Base-by-base conservation (phyloP, 352 stramenopile genomes). In the Plasmopara viticola region DNA sequence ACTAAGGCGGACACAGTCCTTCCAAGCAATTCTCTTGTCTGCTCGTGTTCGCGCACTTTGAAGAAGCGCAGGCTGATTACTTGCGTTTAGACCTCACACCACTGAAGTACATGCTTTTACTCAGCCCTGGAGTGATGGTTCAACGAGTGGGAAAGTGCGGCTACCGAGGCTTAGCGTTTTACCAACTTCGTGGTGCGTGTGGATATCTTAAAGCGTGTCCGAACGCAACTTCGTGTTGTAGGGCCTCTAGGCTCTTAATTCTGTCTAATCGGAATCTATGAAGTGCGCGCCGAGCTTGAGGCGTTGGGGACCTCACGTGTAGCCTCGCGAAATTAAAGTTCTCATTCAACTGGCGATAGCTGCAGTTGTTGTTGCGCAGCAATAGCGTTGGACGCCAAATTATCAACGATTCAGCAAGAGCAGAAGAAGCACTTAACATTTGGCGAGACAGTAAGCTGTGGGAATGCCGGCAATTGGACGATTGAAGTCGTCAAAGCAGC, bases 111-210 rank as follows among this genome's bases (percentile, higher is more conserved):
- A 25, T 3, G n/a, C 85, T 78, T 50, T 52, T 78, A 60, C 74
- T 87, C 63, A 87, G 84, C 44, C 40, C 70, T 0, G 56, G 66
- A n/a, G 72, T 69, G 10, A 86, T 74, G 77, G 77, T 86, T 85
- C 56, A 86, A 87, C 58, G 65, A 84, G 31, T 86, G 77, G 77
- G 77, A 83, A 43, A 86, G 74, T 48, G 77, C 62, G 1, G 72
- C 74, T 40, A 87, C 64, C n/a, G 84, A 84, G 51, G 68, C 68
- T 4, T 74, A 84, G 44, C 68, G 77, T 9, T 80, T 84, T 51
- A 86, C 68, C 13, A 74, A 79, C 51, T 74, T 86, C 56, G 68
- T 80, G 29, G 64, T 87, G 29, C 60, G 67, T 4, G 68, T 72
- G 30, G 86, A 86, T 49, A 61, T 85, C 3, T 70, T 87, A 34